Evolutionary conservation across 139 green algal species (phyloP), one percentile per base, ranked within the genome.

Genomic region (Marvania coccoides): DNA sequence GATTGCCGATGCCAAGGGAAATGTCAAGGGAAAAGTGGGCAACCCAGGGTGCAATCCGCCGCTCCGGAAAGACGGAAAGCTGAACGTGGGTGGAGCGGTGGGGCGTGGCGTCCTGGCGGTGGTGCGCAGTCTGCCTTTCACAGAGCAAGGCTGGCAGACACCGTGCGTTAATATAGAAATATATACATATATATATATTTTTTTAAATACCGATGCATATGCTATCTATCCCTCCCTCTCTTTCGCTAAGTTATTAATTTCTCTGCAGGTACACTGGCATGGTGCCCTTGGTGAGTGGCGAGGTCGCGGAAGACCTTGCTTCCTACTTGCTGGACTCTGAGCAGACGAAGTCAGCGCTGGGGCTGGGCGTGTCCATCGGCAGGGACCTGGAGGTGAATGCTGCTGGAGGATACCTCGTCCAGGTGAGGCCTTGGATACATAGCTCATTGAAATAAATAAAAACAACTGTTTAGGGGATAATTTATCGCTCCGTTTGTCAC

Each of bases 251-350:
- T n/a, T n/a, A n/a, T n/a, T n/a, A n/a, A n/a, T n/a, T n/a, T n/a
- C n/a, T n/a, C n/a, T n/a, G n/a, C n/a, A n/a, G n/a, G n/a, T 91
- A 87, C 73, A 87, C 82, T 12, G 86, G 89, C 8, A 83, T 83
- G 63, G 74, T 89, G 33, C 71, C 73, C 12, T 90, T 96, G 47
- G 24, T 28, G 12, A 70, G 38, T 24, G 79, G 82, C 58, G 88
- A 95, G 74, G 65, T 97, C 10, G 91, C 83, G 2, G 90, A 96
- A 63, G 91, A 97, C 80, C 67, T 97, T 19, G 87, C 91, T 0
- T 75, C 71, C 33, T 97, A 97, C 76, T 66, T 97, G 67, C 81
- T 54, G 3, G 80, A 89, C 13, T 73, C 31, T 31, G 86, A 92
- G 71, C 85, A 92, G 72, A 82, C 68, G 15, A 90, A 95, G 72